Evolutionary conservation across 1,139 yeast genomes (phyloP), one percentile per base, ranked within the genome.

Genomic region (Geotrichum carabidarum): DNA sequence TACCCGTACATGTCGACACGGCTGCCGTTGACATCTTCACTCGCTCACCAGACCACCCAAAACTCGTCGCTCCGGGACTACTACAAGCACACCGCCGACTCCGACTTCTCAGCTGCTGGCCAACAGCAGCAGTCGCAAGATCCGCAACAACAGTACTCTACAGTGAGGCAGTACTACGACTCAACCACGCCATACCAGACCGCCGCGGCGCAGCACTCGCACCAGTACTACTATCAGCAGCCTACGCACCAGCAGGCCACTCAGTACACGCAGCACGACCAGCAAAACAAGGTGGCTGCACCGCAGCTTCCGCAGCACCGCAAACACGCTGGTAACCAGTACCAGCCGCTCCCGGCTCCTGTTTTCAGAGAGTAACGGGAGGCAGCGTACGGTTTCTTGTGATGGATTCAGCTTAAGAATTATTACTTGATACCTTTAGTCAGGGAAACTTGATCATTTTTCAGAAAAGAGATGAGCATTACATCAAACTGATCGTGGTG

Each of bases 291-390:
- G n/a, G 30, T 9, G 36, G 11, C 4, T 34, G 7, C 36, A 4
- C 40, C 27, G 37, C 12, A 34, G 37, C 44, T 15, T 8, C 31
- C 11, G 7, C 31, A 40, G 30, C 44, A 15, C 22, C 50, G 11
- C 12, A 15, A 47, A 27, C 50, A 47, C 18, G n/a, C 44, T 37
- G 44, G 50, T 5, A 22, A 37, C 34, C 42, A 47, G 27, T 41
- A 30, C 17, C 51, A 48, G 18, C 37, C 17, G 34, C 45, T 40
- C 14, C 51, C 45, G 8, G 27, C 51, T 32, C 8, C 41, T 41
- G 32, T 34, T 35, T 8, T 48, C 32, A 11, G 6, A 40, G 8
- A 42, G 51, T 12, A 30, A 15, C 34, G 45, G 45, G 11, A 22
- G 27, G 27, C 5, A 22, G 3, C 4, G 27, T 22, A 22, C 3